Conservation (phyloP, 192 early-diverging fungal species). For the Linnemannia zychae region DNA sequence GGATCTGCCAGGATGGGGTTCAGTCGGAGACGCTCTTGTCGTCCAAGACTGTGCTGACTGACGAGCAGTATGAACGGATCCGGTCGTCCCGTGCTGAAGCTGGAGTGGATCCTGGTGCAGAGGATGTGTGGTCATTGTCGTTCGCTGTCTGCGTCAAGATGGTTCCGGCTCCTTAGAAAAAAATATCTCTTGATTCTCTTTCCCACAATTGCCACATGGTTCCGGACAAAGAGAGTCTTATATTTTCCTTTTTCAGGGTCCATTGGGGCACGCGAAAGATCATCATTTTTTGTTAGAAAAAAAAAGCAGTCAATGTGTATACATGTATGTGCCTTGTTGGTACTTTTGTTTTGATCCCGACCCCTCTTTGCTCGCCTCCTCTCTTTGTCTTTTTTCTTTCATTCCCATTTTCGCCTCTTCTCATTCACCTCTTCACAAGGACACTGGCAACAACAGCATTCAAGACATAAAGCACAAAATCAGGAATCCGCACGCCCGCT, state of each 20-base stretch:
- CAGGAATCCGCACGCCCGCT: not conserved
- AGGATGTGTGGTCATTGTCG: conserved; percentile 34
- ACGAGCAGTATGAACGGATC: conserved; percentile 29
- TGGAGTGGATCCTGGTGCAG: not conserved
- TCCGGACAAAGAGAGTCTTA: too few relatives aligned
- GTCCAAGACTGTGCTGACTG: conserved; percentile 33
- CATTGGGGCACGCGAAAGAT: not conserved
- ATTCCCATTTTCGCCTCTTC: not conserved
- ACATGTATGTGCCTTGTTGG: not conserved
- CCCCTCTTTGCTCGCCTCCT: not conserved
- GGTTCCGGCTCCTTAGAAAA: conserved; percentile 16
- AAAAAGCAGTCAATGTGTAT: conserved; percentile 3
- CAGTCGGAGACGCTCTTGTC: conserved; percentile 28
- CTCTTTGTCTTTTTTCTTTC: not conserved
- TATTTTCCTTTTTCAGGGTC: too few relatives aligned
- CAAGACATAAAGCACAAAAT: not conserved
- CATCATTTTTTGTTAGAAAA: too few relatives aligned
- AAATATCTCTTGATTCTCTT: too few relatives aligned
- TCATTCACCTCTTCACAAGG: not conserved
- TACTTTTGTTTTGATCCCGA: conserved; percentile 6
- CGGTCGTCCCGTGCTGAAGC: not conserved
- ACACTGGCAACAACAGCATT: not conserved
- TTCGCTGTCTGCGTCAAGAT: conserved; percentile 37
- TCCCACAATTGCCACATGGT: too few relatives aligned
- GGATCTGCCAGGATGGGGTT: conserved; percentile 26